Evolutionary conservation across 2,329 filamentous ascomycete genomes (phyloP), one percentile per base, ranked within the genome.

Genomic region (Alternaria incomplexa): DNA sequence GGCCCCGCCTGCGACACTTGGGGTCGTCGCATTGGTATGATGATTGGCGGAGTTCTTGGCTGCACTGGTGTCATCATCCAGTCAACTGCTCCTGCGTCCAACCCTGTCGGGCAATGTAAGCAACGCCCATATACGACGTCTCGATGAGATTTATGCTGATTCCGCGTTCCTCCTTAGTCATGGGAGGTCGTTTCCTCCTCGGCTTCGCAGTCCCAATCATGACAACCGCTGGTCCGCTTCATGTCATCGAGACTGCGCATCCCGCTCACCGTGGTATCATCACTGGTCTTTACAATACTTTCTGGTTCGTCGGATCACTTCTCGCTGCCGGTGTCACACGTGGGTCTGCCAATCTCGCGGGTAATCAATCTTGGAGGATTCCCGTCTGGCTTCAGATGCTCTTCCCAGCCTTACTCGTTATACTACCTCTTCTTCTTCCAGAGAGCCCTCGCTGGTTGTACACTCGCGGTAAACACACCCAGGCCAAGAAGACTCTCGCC

Each of bases 201-300:
- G 87, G 87, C 62, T 88, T 88, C 63, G 88, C 87, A 46, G 86
- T 87, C 25, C 82, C 84, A 3, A 85, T 90, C 61, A 83, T 85
- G 13, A 82, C 84, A 7, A 82, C 85, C 6, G 86, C 87, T 8
- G 87, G 85, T 2, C 88, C 88, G 2, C 83, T 86, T 28, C 88
- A 88, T 69, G 85, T 86, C 17, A 84, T 87, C 45, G 88, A 90
- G 73, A 81, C 88, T 25, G 83, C 86, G 4, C 88, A 90, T 67
- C 88, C 88, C 1, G 83, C 85, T 3, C 86, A 86, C 73, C 83
- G 88, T 64, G 86, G 85, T 40, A 70, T 80, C 12, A 76, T 82
- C 62, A 82, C 81, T 7, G 81, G 76, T 30, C 67, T 81, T 15
- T 83, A 81, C 69, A 82, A 83, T 64, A 81, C 79, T 1, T 81